These are phyloP conservation scores for Lasiosphaeria hispida DNA, from an alignment of 495 filamentous ascomycete species.

Conservation along the genomic window DNA sequence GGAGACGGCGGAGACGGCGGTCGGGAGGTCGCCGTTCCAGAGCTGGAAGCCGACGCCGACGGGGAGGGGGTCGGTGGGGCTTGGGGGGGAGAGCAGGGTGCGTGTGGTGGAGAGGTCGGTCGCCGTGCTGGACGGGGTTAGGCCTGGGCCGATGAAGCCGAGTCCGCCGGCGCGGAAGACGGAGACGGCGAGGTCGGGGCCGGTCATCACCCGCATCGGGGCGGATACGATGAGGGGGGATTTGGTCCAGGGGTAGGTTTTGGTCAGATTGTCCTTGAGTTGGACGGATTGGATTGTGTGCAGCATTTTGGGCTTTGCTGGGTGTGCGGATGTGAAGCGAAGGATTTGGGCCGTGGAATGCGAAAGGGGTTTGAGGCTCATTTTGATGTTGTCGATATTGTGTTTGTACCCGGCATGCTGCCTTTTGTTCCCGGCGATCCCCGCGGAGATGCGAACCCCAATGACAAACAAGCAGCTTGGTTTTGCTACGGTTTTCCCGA, in stretches of 20 bases:
- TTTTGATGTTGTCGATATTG: too few species aligned
- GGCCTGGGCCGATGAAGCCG: slow-evolving; percentile 86
- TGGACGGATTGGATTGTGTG: too few species aligned
- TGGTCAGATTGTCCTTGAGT: slow-evolving; percentile 10
- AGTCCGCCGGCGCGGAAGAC: slow-evolving; percentile 93
- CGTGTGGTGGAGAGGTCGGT: slow-evolving; percentile 77
- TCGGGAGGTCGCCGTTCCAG: slow-evolving; percentile 69
- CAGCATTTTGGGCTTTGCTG: too few species aligned
- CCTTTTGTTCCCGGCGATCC: too few species aligned
- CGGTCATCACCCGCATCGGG: slow-evolving; percentile 71
- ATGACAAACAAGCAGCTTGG: too few species aligned
- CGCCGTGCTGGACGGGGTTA: slow-evolving; percentile 69
- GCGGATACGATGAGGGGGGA: slow-evolving; percentile 63
- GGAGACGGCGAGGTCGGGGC: slow-evolving; percentile 77
- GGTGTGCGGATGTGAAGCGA: too few species aligned
- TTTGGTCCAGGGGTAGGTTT: slow-evolving; percentile 61
- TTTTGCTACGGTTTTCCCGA: too few species aligned
- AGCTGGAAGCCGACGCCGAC: slow-evolving; percentile 89
- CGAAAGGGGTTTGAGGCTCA: too few species aligned
- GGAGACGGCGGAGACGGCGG: slow-evolving; percentile 43
- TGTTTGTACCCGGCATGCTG: too few species aligned
- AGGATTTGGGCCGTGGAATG: too few species aligned
- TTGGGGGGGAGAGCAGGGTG: slow-evolving; percentile 48
- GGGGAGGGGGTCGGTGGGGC: slow-evolving; percentile 72
- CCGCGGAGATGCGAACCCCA: too few species aligned